These are phyloP conservation scores for Talaromyces thailandensis DNA, from an alignment of 495 filamentous ascomycete genomes.

Conservation along the genomic window DNA sequence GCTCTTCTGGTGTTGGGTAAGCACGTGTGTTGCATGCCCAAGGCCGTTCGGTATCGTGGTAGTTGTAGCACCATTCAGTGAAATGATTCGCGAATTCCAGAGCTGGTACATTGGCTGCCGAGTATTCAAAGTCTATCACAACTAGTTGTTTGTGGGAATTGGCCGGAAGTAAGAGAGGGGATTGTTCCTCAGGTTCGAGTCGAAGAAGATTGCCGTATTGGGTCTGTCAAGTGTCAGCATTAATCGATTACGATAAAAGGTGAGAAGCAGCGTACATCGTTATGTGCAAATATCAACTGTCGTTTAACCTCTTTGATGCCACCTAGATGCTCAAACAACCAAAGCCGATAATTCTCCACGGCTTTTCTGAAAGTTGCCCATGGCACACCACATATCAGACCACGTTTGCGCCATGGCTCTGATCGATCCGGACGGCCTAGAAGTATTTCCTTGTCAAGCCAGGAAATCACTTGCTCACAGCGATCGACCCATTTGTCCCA, in stretches of 20 bases:
- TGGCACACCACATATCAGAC: constrained; percentile 73
- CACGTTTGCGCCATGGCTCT: constrained; percentile 56
- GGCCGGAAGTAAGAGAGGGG: constrained; percentile 76
- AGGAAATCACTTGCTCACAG: constrained; percentile 65
- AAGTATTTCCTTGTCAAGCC: constrained; percentile 61
- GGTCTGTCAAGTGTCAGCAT: constrained; percentile 46
- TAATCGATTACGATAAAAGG: not conserved
- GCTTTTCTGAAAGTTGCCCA: constrained; percentile 71
- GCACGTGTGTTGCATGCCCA: constrained; percentile 55
- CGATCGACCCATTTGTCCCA: constrained; percentile 93
- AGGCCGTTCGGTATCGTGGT: constrained; percentile 59
- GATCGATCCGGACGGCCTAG: constrained; percentile 28
- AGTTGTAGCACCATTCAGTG: constrained; percentile 97
- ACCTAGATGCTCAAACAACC: constrained; percentile 64
- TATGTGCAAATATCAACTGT: constrained; percentile 87
- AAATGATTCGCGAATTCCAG: constrained; percentile 98
- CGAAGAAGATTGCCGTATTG: constrained; percentile 98
- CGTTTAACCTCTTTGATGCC: constrained; percentile 55
- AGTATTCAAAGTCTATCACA: constrained; percentile 98
- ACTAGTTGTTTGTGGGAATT: constrained; percentile 92
- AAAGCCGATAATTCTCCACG: constrained; percentile 69
- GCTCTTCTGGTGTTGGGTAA: constrained; percentile 76
- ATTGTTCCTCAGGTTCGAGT: constrained; percentile 73
- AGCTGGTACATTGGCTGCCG: constrained; percentile 78
- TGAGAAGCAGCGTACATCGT: constrained; percentile 60